Evolutionary conservation across 768 basidiomycete genomes (phyloP).

Genomic region (Mycena vulgaris): DNA sequence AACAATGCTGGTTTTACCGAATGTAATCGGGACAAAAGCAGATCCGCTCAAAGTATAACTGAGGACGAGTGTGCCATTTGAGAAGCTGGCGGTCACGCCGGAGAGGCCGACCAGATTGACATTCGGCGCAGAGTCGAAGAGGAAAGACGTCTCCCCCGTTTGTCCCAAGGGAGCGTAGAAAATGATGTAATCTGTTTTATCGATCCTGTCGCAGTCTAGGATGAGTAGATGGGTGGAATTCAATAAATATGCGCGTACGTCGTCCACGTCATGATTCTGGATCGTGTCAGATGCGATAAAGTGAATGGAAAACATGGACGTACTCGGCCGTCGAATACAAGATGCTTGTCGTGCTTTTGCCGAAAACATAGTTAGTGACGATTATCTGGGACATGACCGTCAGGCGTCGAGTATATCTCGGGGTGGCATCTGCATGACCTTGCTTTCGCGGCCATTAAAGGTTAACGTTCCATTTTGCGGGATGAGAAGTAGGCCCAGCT

Average conservation of each 20-base stretch:
- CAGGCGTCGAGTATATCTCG: not conserved
- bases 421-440: conserved; percentile 29
- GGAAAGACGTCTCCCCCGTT: conserved; percentile 61
- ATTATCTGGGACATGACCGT: conserved; percentile 47
- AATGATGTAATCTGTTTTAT: conserved; percentile 57
- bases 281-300: not conserved
- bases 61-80: conserved; percentile 57
- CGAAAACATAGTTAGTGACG: conserved; percentile 65
- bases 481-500: conserved; percentile 53
- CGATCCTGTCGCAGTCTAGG: conserved; percentile 51
- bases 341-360: conserved; percentile 50
- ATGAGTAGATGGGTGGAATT: not conserved
- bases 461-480: conserved; percentile 57
- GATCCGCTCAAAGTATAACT: conserved; percentile 53
- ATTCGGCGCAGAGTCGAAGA: conserved; percentile 49
- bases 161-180: conserved; percentile 60
- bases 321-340: conserved; percentile 66
- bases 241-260: conserved; percentile 53
- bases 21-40: conserved; percentile 53
- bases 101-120: conserved; percentile 48
- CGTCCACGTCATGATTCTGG: conserved; percentile 69
- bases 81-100: conserved; percentile 50
- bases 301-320: conserved; percentile 27
- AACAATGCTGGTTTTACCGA: conserved; percentile 46
- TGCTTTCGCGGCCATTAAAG: conserved; percentile 64